Conservation (phyloP, 1,284 basidiomycete species). For the Xerocomus nothofagi region DNA sequence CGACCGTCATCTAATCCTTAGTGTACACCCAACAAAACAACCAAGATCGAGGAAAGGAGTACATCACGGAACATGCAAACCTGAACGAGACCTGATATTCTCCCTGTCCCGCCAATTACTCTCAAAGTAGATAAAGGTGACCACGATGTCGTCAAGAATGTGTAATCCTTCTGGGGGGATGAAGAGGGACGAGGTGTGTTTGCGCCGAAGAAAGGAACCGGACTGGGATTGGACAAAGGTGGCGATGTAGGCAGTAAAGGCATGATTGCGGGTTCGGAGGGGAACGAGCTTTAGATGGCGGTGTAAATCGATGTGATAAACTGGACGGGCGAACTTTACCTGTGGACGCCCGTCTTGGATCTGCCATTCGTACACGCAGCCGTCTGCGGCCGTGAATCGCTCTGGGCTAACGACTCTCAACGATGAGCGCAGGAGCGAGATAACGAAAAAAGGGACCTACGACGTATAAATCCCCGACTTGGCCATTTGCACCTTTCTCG, state of each 20-base stretch:
- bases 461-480: conserved; percentile 28
- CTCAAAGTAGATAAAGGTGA: conserved; percentile 39
- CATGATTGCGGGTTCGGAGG: conserved; percentile 1
- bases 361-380: conserved; percentile 33
- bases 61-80: conserved; percentile 10
- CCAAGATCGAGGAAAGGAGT: not conserved
- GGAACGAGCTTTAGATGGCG: conserved; percentile 27
- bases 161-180: conserved; percentile 30
- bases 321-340: conserved; percentile 9
- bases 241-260: conserved; percentile 26
- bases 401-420: conserved; percentile 19
- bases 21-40: conserved; percentile 10
- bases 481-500: conserved; percentile 25
- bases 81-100: conserved; percentile 8
- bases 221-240: conserved; percentile 27
- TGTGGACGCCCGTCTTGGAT: conserved; percentile 25
- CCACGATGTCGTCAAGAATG: conserved; percentile 37
- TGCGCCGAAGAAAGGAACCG: conserved; percentile 21
- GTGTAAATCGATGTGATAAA: not conserved
- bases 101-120: conserved; percentile 33
- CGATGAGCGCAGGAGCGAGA: not conserved
- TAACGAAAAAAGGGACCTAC: conserved; percentile 11
- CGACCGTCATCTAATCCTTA: conserved; percentile 1
- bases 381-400: conserved; percentile 26
- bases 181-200: conserved; percentile 25